Evolutionary conservation across 2,329 filamentous ascomycete genomes (phyloP).

Genomic region (Trichoderma arundinaceum): DNA sequence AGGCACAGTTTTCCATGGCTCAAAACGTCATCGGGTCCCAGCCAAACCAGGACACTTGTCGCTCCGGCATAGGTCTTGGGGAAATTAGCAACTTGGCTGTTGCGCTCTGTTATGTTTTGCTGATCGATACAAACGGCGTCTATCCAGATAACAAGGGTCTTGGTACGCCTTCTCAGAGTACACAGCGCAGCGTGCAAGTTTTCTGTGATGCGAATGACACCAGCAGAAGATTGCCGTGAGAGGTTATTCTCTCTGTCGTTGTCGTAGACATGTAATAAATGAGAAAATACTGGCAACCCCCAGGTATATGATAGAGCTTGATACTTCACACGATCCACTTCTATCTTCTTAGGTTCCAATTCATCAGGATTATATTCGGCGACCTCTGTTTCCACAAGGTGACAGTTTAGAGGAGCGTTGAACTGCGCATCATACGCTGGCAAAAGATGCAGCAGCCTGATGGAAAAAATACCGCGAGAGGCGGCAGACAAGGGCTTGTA

Average conservation of each 20-base stretch:
- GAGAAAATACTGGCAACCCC: neutral
- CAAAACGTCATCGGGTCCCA: neutral
- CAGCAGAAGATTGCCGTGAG: neutral
- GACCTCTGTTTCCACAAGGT: slow-evolving; percentile 8
- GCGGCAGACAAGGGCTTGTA: neutral
- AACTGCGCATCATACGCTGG: neutral
- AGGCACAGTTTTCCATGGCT: neutral
- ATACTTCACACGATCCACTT: neutral
- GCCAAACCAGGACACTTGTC: slow-evolving; percentile 2
- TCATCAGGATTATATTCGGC: neutral
- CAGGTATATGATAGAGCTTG: slow-evolving; percentile 17
- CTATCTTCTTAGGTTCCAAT: neutral
- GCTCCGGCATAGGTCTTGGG: slow-evolving; percentile 10
- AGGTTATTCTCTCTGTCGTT: neutral
- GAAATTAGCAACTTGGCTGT: slow-evolving; percentile 12
- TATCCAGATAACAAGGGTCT: slow-evolving; percentile 5
- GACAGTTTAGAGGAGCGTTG: neutral
- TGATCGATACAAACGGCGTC: slow-evolving; percentile 16
- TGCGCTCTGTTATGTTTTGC: slow-evolving; percentile 3
- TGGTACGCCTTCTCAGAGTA: neutral
- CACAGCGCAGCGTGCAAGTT: neutral
- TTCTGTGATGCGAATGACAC: slow-evolving; percentile 4
- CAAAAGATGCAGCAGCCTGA: slow-evolving; percentile 2
- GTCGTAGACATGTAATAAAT: neutral
- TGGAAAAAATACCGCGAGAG: slow-evolving; percentile 4